These are phyloP conservation scores for Phyllosticta paracitricarpa DNA, from an alignment of 2,329 filamentous ascomycete genomes.

Conservation along the genomic window DNA sequence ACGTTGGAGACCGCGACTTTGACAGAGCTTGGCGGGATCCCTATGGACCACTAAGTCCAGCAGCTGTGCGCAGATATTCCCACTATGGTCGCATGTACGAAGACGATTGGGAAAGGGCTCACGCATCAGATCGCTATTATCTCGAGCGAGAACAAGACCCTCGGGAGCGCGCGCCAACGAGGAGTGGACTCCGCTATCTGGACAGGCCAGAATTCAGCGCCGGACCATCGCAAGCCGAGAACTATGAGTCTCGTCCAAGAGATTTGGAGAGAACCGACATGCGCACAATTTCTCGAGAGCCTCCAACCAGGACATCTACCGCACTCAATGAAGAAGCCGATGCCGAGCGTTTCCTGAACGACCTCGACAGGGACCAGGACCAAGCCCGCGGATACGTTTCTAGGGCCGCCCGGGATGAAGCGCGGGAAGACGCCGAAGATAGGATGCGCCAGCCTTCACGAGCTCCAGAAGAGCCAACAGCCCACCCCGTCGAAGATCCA, in stretches of 20 bases:
- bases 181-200: slow-evolving; percentile 20
- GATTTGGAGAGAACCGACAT: slow-evolving; percentile 13
- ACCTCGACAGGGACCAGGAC: slow-evolving; percentile 18
- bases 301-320: slow-evolving; percentile 12
- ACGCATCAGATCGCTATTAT: slow-evolving; percentile 7
- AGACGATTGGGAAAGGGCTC: slow-evolving; percentile 21
- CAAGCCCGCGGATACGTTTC: slow-evolving; percentile 9
- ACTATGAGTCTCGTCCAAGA: slow-evolving; percentile 17
- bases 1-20: slow-evolving; percentile 21
- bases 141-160: slow-evolving; percentile 24
- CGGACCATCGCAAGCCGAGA: slow-evolving; percentile 19
- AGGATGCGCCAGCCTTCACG: slow-evolving; percentile 1
- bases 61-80: slow-evolving; percentile 20
- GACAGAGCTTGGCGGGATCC: slow-evolving; percentile 15
- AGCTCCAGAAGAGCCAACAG: not conserved
- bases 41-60: slow-evolving; percentile 21
- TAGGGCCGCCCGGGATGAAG: slow-evolving; percentile 6
- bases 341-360: slow-evolving; percentile 27
- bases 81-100: slow-evolving; percentile 18
- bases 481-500: not conserved
- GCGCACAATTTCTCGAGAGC: not conserved
- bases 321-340: slow-evolving; percentile 16
- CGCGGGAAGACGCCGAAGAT: slow-evolving; percentile 4
- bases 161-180: slow-evolving; percentile 19
- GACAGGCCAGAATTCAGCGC: slow-evolving; percentile 17